Conservation (phyloP, 1,139 yeast species). For the Hansenula lynferdii region DNA sequence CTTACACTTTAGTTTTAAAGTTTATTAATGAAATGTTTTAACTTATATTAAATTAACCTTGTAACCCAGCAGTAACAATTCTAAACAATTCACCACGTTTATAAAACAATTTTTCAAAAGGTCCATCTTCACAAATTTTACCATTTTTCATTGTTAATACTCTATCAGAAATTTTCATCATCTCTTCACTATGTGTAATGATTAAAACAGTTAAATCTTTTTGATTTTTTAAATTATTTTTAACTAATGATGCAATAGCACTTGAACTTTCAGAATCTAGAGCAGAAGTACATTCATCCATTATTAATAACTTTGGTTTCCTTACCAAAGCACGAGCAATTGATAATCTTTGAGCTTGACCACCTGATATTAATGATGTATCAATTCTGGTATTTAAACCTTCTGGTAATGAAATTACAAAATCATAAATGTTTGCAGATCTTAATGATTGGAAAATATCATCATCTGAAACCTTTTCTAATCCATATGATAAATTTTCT, state of each 20-base stretch:
- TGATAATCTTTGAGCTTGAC: slow-evolving; percentile 74
- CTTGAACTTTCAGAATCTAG: slow-evolving; percentile 54
- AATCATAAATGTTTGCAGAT: slow-evolving; percentile 45
- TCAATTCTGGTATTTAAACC: slow-evolving; percentile 59
- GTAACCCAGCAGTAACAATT: slow-evolving; percentile 20
- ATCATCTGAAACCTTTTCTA: slow-evolving; percentile 27
- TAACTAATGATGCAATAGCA: slow-evolving; percentile 38
- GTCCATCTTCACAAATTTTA: slow-evolving; percentile 33
- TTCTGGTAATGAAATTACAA: slow-evolving; percentile 46
- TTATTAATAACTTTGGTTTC: slow-evolving; percentile 53
- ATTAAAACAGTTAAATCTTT: slow-evolving; percentile 38
- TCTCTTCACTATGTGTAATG: slow-evolving; percentile 54
- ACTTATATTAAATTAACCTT: background rate
- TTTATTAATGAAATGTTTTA: background rate
- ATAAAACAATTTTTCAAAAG: slow-evolving; percentile 22
- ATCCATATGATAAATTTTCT: slow-evolving; percentile 65
- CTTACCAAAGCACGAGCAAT: slow-evolving; percentile 71
- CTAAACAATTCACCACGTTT: slow-evolving; percentile 21
- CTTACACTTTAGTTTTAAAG: background rate
- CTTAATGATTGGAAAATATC: slow-evolving; percentile 39
- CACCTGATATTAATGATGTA: slow-evolving; percentile 61
- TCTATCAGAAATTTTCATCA: slow-evolving; percentile 47
- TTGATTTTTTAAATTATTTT: slow-evolving; percentile 28
- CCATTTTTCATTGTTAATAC: slow-evolving; percentile 43
- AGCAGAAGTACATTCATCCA: slow-evolving; percentile 83